phyloP scores from a whole-genome alignment of 2,329 filamentous ascomycete genomes.

The Fusarium scirpi region DNA sequence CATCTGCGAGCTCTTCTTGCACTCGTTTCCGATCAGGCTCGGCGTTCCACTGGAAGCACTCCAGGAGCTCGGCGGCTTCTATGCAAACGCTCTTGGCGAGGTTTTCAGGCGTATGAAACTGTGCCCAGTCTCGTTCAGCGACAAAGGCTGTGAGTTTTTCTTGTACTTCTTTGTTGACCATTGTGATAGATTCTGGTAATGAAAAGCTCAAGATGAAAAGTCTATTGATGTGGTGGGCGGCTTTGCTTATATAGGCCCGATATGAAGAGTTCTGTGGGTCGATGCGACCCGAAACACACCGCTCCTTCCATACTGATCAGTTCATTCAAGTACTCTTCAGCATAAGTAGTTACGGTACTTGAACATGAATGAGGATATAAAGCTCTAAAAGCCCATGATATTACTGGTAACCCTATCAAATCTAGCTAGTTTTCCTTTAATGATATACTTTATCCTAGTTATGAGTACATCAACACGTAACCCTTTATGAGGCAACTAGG shows the following conservation, averaged over 20 bases:
- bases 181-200: fast-evolving
- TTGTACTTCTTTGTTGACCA: neutral
- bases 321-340: no score
- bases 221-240: neutral
- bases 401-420: no score
- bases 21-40: neutral
- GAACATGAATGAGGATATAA: no score
- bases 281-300: neutral
- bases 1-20: neutral
- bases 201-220: no score
- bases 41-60: neutral
- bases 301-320: neutral
- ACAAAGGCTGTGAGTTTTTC: neutral
- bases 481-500: no score
- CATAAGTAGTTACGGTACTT: no score
- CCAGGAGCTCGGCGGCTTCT: neutral
- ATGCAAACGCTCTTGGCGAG: neutral
- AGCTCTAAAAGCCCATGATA: no score
- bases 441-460: no score
- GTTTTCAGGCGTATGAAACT: neutral
- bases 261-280: neutral
- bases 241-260: neutral
- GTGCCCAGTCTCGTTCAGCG: slow-evolving; percentile 1
- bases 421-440: no score
- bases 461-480: no score